phyloP scores from a whole-genome alignment of 176 grass and related monocot genomes.

The Oryza nivara region DNA sequence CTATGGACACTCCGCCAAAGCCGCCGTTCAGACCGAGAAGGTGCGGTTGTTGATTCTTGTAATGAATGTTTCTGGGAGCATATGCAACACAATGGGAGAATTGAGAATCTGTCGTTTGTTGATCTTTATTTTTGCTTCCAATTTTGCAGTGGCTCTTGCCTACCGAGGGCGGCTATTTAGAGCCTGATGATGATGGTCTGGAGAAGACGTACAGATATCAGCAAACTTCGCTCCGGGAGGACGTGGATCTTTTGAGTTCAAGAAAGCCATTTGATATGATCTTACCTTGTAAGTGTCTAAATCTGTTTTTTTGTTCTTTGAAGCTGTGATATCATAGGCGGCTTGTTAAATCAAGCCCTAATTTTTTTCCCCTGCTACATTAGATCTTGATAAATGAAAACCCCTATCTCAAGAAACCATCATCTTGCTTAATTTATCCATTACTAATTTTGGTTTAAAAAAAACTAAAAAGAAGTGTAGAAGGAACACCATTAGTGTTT shows the following conservation, averaged over 20 bases:
- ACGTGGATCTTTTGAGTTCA: slow-evolving; percentile 65
- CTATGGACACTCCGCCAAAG: slow-evolving; percentile 73
- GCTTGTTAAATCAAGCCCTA: background rate
- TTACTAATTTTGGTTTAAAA: background rate
- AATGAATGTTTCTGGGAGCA: background rate
- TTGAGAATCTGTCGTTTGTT: background rate
- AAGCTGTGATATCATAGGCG: slow-evolving; percentile 1
- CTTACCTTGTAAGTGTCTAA: slow-evolving; percentile 67
- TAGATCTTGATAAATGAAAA: slow-evolving; percentile 1
- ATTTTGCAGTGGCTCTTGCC: slow-evolving; percentile 81
- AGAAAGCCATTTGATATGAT: slow-evolving; percentile 94
- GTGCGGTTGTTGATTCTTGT: slow-evolving; percentile 25
- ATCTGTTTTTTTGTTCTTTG: slow-evolving; percentile 13
- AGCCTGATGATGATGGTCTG: slow-evolving; percentile 63
- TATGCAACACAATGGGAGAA: background rate
- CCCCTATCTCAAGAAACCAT: background rate
- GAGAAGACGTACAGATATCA: slow-evolving; percentile 69
- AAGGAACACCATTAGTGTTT: background rate
- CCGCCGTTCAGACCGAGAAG: slow-evolving; percentile 78
- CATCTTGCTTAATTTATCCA: background rate
- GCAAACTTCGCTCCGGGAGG: slow-evolving; percentile 49
- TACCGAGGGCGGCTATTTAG: slow-evolving; percentile 67
- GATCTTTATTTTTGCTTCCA: slow-evolving; percentile 27
- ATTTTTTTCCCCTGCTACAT: background rate
- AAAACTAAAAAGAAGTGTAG: background rate